A percentile compares a stretch with the other conserved stretches of the same genome.
These are phyloP conservation scores for Talaromyces nanjingensis DNA, from an alignment of 495 filamentous ascomycete genomes.

Conservation along the genomic window DNA sequence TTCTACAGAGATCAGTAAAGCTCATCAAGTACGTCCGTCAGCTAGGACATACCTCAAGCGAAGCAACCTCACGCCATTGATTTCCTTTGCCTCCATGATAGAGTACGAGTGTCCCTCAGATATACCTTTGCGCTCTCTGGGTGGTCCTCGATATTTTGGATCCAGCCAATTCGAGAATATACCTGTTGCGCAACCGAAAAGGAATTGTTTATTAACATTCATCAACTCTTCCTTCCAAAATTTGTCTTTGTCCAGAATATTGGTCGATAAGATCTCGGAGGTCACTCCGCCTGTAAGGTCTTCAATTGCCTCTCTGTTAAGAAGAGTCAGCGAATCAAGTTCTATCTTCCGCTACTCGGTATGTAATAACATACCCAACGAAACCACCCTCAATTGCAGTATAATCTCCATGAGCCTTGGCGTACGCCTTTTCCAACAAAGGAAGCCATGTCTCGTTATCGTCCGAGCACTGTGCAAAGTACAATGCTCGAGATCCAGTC, in stretches of 20 bases:
- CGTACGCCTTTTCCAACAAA: constrained; percentile 90
- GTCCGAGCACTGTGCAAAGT: constrained; percentile 80
- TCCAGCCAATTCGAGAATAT: constrained; percentile 51
- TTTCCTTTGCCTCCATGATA: constrained; percentile 73
- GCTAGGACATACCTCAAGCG: constrained; percentile 46
- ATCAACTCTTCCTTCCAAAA: constrained; percentile 87
- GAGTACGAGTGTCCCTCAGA: constrained; percentile 82
- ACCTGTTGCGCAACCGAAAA: constrained; percentile 78
- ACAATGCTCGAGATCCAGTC: constrained; percentile 68
- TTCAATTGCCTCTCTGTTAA: constrained; percentile 71
- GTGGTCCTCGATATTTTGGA: constrained; percentile 27
- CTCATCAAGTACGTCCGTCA: background rate
- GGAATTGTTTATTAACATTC: constrained; percentile 78
- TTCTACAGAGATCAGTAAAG: constrained; percentile 33
- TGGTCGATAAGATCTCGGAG: constrained; percentile 67
- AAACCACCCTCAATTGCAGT: constrained; percentile 78
- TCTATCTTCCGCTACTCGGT: background rate
- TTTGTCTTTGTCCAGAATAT: constrained; percentile 78
- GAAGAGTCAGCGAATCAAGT: background rate
- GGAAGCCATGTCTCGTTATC: constrained; percentile 93
- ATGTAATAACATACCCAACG: constrained; percentile 45
- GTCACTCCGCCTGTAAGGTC: constrained; percentile 92
- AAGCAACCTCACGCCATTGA: constrained; percentile 66
- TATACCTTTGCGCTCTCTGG: constrained; percentile 62
- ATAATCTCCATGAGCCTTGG: constrained; percentile 90